Evolutionary conservation across 2,329 filamentous ascomycete species (phyloP).

Genomic region (Penicillium sp.): DNA sequence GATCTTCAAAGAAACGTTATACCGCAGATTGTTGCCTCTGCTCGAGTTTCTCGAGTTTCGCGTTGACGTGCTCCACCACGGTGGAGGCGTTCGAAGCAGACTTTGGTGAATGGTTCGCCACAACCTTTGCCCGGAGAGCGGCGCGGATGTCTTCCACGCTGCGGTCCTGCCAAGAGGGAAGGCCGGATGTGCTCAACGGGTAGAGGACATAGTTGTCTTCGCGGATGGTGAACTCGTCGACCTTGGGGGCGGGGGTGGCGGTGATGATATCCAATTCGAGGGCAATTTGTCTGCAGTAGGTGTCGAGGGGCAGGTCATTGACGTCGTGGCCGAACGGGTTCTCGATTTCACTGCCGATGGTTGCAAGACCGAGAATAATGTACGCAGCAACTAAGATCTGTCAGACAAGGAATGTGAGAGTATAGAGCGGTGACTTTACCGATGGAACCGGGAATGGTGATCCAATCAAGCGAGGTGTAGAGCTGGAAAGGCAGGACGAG

Average conservation of each 20-base stretch:
- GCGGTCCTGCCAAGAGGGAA: conserved; percentile 54
- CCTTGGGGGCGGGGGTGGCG: conserved; percentile 57
- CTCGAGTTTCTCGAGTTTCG: conserved; percentile 25
- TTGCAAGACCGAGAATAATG: conserved; percentile 78
- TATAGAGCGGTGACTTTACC: conserved; percentile 34
- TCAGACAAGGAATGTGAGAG: conserved; percentile 13
- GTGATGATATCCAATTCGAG: conserved; percentile 76
- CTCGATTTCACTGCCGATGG: conserved; percentile 81
- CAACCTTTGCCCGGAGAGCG: conserved; percentile 45
- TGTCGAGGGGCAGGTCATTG: conserved; percentile 78
- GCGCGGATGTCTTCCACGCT: conserved; percentile 53
- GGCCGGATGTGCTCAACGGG: conserved; percentile 51
- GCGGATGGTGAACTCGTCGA: conserved; percentile 53
- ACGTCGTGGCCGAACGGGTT: conserved; percentile 85
- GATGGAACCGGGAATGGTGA: conserved; percentile 77
- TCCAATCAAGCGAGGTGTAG: conserved; percentile 65
- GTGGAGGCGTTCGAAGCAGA: conserved; percentile 31
- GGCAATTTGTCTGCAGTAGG: conserved; percentile 76
- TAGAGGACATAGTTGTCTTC: conserved; percentile 44
- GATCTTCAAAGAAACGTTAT: background rate
- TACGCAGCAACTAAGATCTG: conserved; percentile 63
- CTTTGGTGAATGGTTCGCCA: conserved; percentile 26
- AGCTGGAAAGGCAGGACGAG: conserved; percentile 83
- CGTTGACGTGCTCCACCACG: conserved; percentile 22
- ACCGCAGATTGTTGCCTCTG: conserved; percentile 21